Evolutionary conservation across 2,329 filamentous ascomycete genomes (phyloP), one percentile per base, ranked within the genome.

Genomic region (Botrytis fabae): DNA sequence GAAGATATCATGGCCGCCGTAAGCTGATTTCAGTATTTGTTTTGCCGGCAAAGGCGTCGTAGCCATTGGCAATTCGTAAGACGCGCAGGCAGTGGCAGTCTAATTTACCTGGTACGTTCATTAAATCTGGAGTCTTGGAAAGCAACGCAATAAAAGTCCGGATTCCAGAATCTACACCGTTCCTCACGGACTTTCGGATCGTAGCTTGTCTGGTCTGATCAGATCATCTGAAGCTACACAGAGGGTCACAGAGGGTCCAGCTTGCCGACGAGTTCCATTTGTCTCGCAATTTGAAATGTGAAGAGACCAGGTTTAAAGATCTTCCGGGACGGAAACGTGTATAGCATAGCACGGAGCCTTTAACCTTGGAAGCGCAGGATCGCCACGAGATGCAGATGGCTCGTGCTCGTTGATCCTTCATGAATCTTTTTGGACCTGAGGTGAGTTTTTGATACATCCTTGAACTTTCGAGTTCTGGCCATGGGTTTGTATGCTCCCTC

Each of bases 371-470:
- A 57, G 63, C 40, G 70, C 61, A 71, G 40, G 60, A 71, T 71
- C 61, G 48, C 40, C 70, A 25, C 35, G 62, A 57, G 51, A 54
- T 59, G 60, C 60, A 66, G 70, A 42, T 72, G 70, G 70, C 70
- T 72, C 62, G 70, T 72, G 70, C 70, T 68, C 60, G 70, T 68
- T 66, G 69, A 66, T 71, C 69, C 22, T 54, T 12, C 44, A 25
- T 32, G 20, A 60, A 44, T 20, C 68, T 6, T 38, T 12, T 18
- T 9, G 20, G n/a, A 46, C 18, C 16, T 57, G n/a, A 57, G 51
- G 3, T 57, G 35, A 51, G 28, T 14, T 65, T 54, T 35, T 66
- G 69, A 57, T 25, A 32, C 32, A n/a, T 35, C 57, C 57, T 64
- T 64, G 69, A 60, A 20, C 59, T 71, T 71, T 28, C 61, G 46